These are phyloP conservation scores for Talaromyces sp. DNA, from an alignment of 2,329 filamentous ascomycete genomes.

Conservation along the genomic window DNA sequence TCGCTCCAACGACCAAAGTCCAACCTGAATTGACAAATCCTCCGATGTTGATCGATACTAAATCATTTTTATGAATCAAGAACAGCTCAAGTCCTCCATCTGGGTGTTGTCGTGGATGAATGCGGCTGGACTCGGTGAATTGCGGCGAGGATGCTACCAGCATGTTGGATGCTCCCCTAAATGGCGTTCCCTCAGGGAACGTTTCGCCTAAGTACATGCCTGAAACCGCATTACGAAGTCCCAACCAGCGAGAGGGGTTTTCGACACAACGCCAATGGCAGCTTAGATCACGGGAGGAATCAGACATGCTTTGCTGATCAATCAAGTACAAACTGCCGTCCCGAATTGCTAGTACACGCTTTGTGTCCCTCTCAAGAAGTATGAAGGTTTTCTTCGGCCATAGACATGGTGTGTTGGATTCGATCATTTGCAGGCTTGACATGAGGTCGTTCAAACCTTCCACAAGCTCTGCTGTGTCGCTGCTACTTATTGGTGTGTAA, in stretches of 20 bases:
- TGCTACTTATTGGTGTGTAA: no score
- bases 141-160: background rate
- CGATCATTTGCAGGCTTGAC: no score
- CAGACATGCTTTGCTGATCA: background rate
- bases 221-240: slow-evolving; percentile 2
- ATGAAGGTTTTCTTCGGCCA: background rate
- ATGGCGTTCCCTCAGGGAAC: background rate
- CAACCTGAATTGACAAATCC: background rate
- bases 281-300: background rate
- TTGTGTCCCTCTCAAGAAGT: background rate
- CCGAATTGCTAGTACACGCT: background rate
- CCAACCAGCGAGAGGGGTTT: background rate
- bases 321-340: background rate
- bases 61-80: background rate
- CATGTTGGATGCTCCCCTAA: background rate
- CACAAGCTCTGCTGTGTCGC: no score
- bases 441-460: no score
- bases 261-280: slow-evolving; percentile 4
- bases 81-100: background rate
- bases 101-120: background rate
- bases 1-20: background rate
- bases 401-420: background rate
- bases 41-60: background rate
- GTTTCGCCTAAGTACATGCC: background rate
- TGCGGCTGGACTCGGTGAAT: background rate